Percentiles rank a stretch among this genome's conserved stretches.
Conservation (phyloP, 2,329 filamentous ascomycete species). For the Paraphaeosphaeria minitans region DNA sequence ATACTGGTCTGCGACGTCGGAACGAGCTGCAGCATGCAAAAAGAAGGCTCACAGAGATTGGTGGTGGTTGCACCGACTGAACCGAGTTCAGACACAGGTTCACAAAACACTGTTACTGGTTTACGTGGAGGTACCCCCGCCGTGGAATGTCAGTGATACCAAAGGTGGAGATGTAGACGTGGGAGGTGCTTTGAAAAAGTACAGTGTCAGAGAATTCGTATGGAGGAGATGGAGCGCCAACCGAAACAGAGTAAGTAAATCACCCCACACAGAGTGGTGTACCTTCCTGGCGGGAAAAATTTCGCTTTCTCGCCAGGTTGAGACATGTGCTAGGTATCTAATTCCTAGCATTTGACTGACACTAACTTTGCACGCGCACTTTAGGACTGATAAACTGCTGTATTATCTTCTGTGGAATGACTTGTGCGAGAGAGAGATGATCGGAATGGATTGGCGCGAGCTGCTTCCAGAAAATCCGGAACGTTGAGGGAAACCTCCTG, state of each 20-base stretch:
- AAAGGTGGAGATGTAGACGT: conserved; percentile 58
- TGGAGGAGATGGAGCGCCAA: conserved; percentile 86
- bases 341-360: conserved; percentile 34
- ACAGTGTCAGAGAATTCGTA: conserved; percentile 79
- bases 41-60: conserved; percentile 63
- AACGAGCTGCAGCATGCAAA: conserved; percentile 57
- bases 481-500: no score
- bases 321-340: neutral
- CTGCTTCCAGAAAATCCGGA: no score
- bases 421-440: no score
- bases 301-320: neutral
- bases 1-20: conserved; percentile 66
- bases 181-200: conserved; percentile 67
- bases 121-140: conserved; percentile 88
- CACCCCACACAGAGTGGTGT: neutral
- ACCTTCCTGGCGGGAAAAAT: neutral
- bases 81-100: conserved; percentile 87
- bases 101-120: conserved; percentile 87
- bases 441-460: no score
- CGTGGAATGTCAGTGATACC: conserved; percentile 55
- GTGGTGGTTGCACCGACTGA: conserved; percentile 87
- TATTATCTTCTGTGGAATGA: neutral
- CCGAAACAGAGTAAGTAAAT: conserved; percentile 63
- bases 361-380: neutral
- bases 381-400: neutral